Base-by-base conservation (phyloP, 495 filamentous ascomycete genomes). In the Penicillium dipodomyicola region DNA sequence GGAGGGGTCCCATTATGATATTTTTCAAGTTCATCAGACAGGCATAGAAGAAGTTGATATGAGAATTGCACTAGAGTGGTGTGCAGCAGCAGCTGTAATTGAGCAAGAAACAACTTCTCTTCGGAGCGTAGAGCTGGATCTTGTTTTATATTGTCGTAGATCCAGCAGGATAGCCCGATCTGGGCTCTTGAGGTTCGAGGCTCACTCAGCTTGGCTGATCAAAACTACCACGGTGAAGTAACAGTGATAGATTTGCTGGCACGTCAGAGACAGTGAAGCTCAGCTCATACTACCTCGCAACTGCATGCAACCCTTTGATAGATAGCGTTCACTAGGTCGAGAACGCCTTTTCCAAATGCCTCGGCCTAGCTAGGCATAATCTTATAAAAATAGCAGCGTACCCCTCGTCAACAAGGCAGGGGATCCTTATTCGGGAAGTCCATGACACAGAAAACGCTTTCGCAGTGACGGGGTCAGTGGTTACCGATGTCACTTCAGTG, bases 281-380 rank as follows among this genome's bases (percentile, higher is more conserved):
- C 20, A 44, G 6, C 47, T 8, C 29, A 45, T 52, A 27, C 55
- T 10, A 57, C 55, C 55, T 57, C 20, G 29, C 6, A 10, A 25
- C 7, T 42, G 20, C 14, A 51, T 57, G 55, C 46, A 57, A 57
- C 55, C 46, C 11, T 51, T 50, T 46, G 17, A 40, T 49, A 29
- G n/a, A 27, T 23, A 20, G 9, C 20, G 9, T 10, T n/a, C 17
- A 29, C n/a, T 30, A 4, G 22, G 19, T 3, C 19, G 17, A 15
- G 17, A 8, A 12, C n/a, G 15, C 0, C 1, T 0, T 49, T 17
- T 56, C 42, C 7, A 29, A 39, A 12, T 2, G 6, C 1, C 20
- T n/a, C 20, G 8, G 22, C 14, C 12, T 23, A 52, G 35, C 37
- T 32, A 4, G 5, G 3, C 33, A 20, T n/a, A 30, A 10, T 9